A percentile compares a stretch with the other conserved stretches of the same genome.
phyloP scores from a whole-genome alignment of 139 green algal species.

The Haematococcus lacustris region DNA sequence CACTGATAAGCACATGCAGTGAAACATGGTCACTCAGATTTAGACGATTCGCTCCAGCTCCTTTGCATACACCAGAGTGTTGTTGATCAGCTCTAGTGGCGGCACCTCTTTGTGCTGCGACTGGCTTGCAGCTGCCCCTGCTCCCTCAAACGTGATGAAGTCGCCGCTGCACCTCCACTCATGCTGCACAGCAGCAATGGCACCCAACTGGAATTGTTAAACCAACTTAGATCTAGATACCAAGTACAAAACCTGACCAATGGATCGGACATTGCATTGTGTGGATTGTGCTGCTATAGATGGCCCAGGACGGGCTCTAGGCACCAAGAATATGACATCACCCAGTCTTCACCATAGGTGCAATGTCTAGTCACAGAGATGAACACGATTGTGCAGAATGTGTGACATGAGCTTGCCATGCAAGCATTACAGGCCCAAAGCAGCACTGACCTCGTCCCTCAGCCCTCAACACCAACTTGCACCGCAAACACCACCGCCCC shows the following conservation, averaged over 20 bases:
- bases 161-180: slow-evolving; percentile 55
- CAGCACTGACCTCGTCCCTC: background rate
- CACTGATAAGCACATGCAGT: no score
- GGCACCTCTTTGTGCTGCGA: slow-evolving; percentile 17
- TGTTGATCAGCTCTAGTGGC: slow-evolving; percentile 69
- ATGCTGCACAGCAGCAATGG: slow-evolving; percentile 36
- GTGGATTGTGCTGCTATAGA: background rate
- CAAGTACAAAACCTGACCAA: background rate
- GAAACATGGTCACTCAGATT: no score
- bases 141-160: slow-evolving; percentile 51
- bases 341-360: background rate
- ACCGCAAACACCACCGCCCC: background rate
- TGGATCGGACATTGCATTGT: background rate
- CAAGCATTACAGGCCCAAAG: no score
- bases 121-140: background rate
- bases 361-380: background rate
- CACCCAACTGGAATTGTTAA: background rate
- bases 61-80: slow-evolving; percentile 85
- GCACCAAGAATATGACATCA: background rate
- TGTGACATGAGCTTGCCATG: background rate
- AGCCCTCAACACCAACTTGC: background rate
- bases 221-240: background rate
- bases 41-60: slow-evolving; percentile 95
- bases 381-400: background rate
- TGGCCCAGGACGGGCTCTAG: background rate